Evolutionary conservation across 805 yeast species (phyloP).

Genomic region (Wickerhamomyces pijperi): DNA sequence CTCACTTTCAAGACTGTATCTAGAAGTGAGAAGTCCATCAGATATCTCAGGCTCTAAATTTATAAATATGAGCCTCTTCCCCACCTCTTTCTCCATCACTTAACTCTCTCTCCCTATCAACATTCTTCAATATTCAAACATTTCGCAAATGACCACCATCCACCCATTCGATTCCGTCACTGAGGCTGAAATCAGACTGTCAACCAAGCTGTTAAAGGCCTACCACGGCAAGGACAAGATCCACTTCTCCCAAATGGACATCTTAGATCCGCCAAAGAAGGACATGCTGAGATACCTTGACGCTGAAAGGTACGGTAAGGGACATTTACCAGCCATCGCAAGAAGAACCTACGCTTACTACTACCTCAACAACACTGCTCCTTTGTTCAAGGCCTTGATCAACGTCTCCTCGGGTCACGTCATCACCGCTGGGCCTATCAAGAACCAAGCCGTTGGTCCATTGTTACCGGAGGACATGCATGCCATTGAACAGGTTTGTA

Average conservation of each 20-base stretch:
- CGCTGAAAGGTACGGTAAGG: constrained; percentile 47
- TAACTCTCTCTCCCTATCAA: too few relatives aligned
- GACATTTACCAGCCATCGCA: constrained; percentile 44
- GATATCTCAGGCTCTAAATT: too few relatives aligned
- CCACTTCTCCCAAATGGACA: constrained; percentile 57
- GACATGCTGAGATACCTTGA: constrained; percentile 57
- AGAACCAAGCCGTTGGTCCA: constrained; percentile 62
- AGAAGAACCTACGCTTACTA: constrained; percentile 62
- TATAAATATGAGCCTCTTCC: too few relatives aligned
- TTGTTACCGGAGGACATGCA: constrained; percentile 52
- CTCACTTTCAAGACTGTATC: too few relatives aligned
- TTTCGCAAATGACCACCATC: constrained; percentile 7
- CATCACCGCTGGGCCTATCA: constrained; percentile 42
- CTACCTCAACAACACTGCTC: constrained; percentile 38
- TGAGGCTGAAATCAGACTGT: constrained; percentile 45
- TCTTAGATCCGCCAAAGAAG: constrained; percentile 70
- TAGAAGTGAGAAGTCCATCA: too few relatives aligned
- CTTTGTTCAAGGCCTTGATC: constrained; percentile 61
- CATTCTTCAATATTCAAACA: too few relatives aligned
- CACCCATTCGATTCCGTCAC: constrained; percentile 54
- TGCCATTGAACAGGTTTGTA: constrained; percentile 10
- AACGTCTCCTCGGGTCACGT: constrained; percentile 54
- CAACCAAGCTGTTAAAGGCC: constrained; percentile 52
- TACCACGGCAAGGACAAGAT: constrained; percentile 39
- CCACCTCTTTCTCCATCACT: too few relatives aligned